Evolutionary conservation across 345 rosid genomes (phyloP), one percentile per base, ranked within the genome.

Genomic region (Moricandia arvensis): DNA sequence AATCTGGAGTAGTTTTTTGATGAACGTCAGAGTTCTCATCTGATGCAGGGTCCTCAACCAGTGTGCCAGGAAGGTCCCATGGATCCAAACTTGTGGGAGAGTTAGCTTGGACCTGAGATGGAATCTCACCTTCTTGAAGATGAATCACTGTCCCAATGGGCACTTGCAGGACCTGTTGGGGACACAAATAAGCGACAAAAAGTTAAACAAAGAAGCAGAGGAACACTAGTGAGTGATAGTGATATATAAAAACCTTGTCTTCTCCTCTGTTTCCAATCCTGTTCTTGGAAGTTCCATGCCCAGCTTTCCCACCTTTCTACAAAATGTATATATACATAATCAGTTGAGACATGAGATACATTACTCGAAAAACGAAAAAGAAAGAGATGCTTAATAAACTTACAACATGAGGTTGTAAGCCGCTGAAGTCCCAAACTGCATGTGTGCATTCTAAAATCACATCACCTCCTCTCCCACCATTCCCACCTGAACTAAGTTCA

Each of bases 401-500:
- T 82, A 94, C 98, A 53, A 85, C 78, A 61, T 91, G 98, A 86
- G 87, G 88, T 68, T 88, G 95, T 81, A 94, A 79, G 37, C 93
- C 83, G n/a, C 92, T 83, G 72, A 94, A 90, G 82, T 94, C 97
- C 98, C 97, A 91, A 73, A 94, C 83, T 30, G 91, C 68, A 24
- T 86, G 85, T 6, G 97, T 13, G 75, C 98, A 89, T 77, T 94
- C 91, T 26, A 94, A 68, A 17, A 91, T 88, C 85, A 94, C 97
- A 83, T 94, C 92, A 41, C 98, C 98, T 57, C 97, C 98, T 83
- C 87, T 88, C 62, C 98, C 98, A 75, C 98, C 97, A 81, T 89
- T 90, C 33, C 97, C 98, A 81, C 96, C 97, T 94, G 65, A 74
- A 86, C 57, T 49, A 78, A 58, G 37, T 58, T 68, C 76, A 75